phyloP scores from a whole-genome alignment of 192 early-diverging fungal genomes.

The Backusella liffmaniae region DNA sequence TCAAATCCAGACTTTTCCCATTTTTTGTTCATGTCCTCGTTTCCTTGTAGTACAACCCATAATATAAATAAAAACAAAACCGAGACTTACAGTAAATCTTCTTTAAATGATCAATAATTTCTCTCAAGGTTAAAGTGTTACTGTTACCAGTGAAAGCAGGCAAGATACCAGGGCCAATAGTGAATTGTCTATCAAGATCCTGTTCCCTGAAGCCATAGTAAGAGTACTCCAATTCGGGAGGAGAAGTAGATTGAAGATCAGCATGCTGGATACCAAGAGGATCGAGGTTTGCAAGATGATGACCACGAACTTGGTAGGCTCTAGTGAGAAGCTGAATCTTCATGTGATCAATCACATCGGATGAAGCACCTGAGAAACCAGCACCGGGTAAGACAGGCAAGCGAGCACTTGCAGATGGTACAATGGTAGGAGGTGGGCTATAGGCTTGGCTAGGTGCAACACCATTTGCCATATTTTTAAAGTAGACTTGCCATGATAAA shows the following conservation, averaged over 20 bases:
- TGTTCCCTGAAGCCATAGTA: constrained; percentile 95
- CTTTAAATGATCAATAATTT: constrained; percentile 84
- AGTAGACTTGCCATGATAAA: constrained; percentile 96
- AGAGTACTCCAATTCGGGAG: constrained; percentile 79
- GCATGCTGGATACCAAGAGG: constrained; percentile 83
- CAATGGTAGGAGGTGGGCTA: constrained; percentile 77
- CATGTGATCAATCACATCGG: constrained; percentile 92
- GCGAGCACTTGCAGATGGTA: constrained; percentile 61
- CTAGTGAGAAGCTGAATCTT: constrained; percentile 96
- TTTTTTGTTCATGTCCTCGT: neutral
- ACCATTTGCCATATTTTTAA: constrained; percentile 74
- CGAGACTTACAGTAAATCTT: constrained; percentile 78
- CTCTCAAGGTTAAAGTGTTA: constrained; percentile 79
- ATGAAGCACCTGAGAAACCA: constrained; percentile 38
- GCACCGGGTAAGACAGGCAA: constrained; percentile 52
- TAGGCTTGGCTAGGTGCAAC: constrained; percentile 66
- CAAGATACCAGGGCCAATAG: constrained; percentile 91
- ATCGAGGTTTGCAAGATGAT: constrained; percentile 94
- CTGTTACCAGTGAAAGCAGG: constrained; percentile 76
- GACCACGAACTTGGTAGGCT: constrained; percentile 95
- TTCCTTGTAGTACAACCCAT: neutral
- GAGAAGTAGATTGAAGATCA: constrained; percentile 52
- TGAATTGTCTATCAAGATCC: constrained; percentile 91
- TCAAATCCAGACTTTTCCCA: neutral
- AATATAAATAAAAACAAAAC: neutral